These are phyloP conservation scores for Solidago caesia DNA, from an alignment of 129 eudicot species.

Conservation along the genomic window DNA sequence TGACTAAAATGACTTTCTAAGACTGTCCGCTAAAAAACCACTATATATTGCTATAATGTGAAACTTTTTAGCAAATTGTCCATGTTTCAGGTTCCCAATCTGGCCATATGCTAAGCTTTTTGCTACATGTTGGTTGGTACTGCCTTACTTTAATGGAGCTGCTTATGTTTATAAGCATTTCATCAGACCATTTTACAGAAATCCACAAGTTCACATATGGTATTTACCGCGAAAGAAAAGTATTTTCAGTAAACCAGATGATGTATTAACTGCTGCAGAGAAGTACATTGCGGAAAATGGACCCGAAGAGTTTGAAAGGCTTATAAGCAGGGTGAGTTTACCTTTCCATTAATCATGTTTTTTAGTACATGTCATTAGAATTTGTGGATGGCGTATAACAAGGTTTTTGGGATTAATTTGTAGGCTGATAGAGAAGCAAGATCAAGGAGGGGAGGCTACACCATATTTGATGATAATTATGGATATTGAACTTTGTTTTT, in stretches of 20 bases:
- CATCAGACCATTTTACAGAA: constrained; percentile 75
- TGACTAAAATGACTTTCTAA: neutral
- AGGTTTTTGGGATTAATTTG: constrained; percentile 18
- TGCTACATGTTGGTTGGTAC: constrained; percentile 79
- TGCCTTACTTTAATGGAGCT: constrained; percentile 89
- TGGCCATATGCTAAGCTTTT: constrained; percentile 80
- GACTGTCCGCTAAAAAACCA: no score
- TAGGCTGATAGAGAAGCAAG: constrained; percentile 89
- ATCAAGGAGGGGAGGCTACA: constrained; percentile 65
- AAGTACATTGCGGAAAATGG: constrained; percentile 82
- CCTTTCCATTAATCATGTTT: neutral
- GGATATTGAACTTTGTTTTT: constrained; percentile 38
- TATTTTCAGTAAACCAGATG: constrained; percentile 61
- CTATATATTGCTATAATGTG: neutral
- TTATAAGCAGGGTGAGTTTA: constrained; percentile 65
- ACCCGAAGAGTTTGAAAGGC: constrained; percentile 70
- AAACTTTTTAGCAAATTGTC: neutral
- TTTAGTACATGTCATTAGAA: neutral
- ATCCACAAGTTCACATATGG: constrained; percentile 72
- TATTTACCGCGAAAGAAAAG: constrained; percentile 59
- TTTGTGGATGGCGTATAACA: neutral
- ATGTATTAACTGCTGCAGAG: constrained; percentile 76
- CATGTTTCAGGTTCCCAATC: constrained; percentile 70
- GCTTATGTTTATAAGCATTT: constrained; percentile 72
- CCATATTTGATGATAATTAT: constrained; percentile 56